These are phyloP conservation scores for Termitomyces sp. DNA, from an alignment of 768 basidiomycete genomes.

Conservation along the genomic window DNA sequence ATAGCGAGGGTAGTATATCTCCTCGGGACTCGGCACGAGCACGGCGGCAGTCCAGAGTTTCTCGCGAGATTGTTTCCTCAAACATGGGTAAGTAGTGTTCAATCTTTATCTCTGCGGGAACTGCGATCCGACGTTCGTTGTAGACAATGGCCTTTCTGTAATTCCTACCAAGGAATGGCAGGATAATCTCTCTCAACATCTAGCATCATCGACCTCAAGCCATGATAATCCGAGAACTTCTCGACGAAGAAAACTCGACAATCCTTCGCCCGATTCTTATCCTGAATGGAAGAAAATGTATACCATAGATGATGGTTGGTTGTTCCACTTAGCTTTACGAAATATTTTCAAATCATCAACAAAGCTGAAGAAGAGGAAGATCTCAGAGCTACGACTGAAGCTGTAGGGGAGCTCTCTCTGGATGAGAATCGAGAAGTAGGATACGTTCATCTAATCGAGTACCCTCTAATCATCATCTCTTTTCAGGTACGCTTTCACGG, in stretches of 20 bases:
- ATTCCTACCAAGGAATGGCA: slow-evolving; percentile 77
- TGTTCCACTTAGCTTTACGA: neutral
- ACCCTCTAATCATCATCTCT: slow-evolving; percentile 2
- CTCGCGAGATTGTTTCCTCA: slow-evolving; percentile 78
- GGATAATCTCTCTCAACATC: slow-evolving; percentile 56
- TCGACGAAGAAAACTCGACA: slow-evolving; percentile 26
- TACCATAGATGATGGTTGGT: slow-evolving; percentile 40
- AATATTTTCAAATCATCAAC: neutral
- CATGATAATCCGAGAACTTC: slow-evolving; percentile 15
- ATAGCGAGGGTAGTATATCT: slow-evolving; percentile 38
- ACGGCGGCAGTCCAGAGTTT: slow-evolving; percentile 69
- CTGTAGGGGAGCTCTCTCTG: slow-evolving; percentile 65
- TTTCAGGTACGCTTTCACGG: slow-evolving; percentile 80
- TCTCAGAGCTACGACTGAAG: slow-evolving; percentile 42
- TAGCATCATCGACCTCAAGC: slow-evolving; percentile 31
- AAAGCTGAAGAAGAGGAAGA: slow-evolving; percentile 29
- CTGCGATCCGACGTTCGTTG: slow-evolving; percentile 2
- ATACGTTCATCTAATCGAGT: neutral
- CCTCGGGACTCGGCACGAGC: slow-evolving; percentile 54
- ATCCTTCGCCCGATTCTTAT: slow-evolving; percentile 17
- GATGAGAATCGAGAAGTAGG: slow-evolving; percentile 72
- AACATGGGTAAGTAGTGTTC: slow-evolving; percentile 37
- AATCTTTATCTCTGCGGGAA: neutral
- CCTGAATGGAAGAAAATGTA: slow-evolving; percentile 60
- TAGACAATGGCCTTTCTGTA: slow-evolving; percentile 56